Conservation (phyloP, 129 eudicot species). For the Flaveria bidentis region DNA sequence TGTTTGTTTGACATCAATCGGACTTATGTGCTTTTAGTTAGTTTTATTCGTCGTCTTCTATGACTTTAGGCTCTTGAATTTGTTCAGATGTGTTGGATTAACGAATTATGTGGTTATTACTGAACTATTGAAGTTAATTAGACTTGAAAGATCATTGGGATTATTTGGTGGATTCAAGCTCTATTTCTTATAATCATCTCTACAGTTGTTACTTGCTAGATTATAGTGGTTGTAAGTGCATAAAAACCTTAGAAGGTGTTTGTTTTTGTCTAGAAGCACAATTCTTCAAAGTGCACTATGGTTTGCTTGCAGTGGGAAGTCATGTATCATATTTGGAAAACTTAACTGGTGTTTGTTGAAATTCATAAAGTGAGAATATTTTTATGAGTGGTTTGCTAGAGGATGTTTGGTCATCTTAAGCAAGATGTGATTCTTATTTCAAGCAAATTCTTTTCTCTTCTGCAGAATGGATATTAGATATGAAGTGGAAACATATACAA, state of each 20-base stretch:
- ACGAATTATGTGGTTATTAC: background rate
- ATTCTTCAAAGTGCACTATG: background rate
- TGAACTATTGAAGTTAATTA: conserved; percentile 3
- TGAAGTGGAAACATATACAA: background rate
- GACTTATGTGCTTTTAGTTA: background rate
- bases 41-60: conserved; percentile 1
- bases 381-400: background rate
- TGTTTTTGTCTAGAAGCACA: too few species aligned
- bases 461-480: background rate
- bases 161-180: conserved; percentile 9
- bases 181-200: background rate
- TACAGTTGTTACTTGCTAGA: background rate
- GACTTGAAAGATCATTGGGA: conserved; percentile 6
- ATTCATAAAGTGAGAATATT: conserved; percentile 2
- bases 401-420: conserved; percentile 6
- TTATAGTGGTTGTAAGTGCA: background rate
- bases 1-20: background rate
- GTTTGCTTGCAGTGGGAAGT: conserved; percentile 4
- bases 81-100: conserved; percentile 19
- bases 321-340: background rate
- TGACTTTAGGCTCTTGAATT: conserved; percentile 20
- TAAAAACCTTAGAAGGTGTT: too few species aligned
- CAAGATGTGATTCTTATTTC: background rate
- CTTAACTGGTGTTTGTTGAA: background rate
- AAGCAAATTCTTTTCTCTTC: background rate